phyloP scores from a whole-genome alignment of 805 yeast species.

The Pachysolen tannophilus region DNA sequence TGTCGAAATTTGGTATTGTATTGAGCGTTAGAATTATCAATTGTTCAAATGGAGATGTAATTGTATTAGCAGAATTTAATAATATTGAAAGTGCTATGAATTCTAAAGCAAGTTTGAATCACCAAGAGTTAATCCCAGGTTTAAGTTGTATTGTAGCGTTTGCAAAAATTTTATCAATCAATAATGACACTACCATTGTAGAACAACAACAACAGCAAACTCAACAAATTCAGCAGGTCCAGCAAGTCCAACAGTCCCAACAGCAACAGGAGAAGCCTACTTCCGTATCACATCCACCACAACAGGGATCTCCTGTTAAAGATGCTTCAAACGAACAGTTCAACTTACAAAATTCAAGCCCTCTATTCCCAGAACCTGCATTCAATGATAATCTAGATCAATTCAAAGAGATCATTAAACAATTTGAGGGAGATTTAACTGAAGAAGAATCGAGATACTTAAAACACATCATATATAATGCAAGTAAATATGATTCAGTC shows the following conservation, averaged over 20 bases:
- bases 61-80: slow-evolving; percentile 66
- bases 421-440: slow-evolving; percentile 56
- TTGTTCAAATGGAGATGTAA: slow-evolving; percentile 23
- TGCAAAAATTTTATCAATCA: slow-evolving; percentile 56
- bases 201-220: slow-evolving; percentile 5
- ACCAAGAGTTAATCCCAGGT: slow-evolving; percentile 77
- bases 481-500: slow-evolving; percentile 33
- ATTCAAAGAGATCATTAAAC: slow-evolving; percentile 33
- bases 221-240: slow-evolving; percentile 8
- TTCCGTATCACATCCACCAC: slow-evolving; percentile 10
- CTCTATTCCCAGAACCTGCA: slow-evolving; percentile 11
- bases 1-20: slow-evolving; percentile 55
- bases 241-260: slow-evolving; percentile 22
- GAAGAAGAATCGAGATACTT: slow-evolving; percentile 38
- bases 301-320: slow-evolving; percentile 12
- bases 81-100: slow-evolving; percentile 68
- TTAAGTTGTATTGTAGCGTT: slow-evolving; percentile 70
- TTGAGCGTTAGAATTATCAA: slow-evolving; percentile 53
- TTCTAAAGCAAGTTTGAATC: slow-evolving; percentile 72
- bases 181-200: slow-evolving; percentile 17
- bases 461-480: slow-evolving; percentile 34
- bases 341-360: slow-evolving; percentile 14
- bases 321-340: slow-evolving; percentile 17
- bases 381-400: slow-evolving; percentile 11
- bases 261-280: slow-evolving; percentile 12